Base-by-base conservation (phyloP, 495 filamentous ascomycete genomes). In the Niebla homalea region DNA sequence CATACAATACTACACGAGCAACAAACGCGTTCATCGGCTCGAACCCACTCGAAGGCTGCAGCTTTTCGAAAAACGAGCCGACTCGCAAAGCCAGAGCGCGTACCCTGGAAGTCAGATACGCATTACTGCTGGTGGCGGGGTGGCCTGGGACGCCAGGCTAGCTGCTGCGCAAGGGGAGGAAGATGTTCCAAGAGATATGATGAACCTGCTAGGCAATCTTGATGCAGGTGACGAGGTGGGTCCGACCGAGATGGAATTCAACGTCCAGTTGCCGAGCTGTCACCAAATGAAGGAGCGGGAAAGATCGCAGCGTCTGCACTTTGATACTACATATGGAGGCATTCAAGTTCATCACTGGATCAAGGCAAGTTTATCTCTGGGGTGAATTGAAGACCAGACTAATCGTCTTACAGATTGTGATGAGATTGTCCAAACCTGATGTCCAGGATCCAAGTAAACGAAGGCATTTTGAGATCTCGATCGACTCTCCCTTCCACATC, bases 341-440 rank as follows among this genome's bases (percentile, higher is more conserved):
- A 94, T 94, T 38, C 87, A 94, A 59, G 89, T 98, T 43, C 88
- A 89, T 58, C 92, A 98, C 62, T 97, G 93, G 92, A 96, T 98
- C 60, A 98, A 98, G 80, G 92, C 93, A 77, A 44, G 73, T 56
- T 11, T 19, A n/a, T 32, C 14, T 29, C 2, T 32, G 29, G 4
- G 29, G 14, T 32, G 29, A 32, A 1, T 32, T 32, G 29, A 7
- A 1, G 29, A 32, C 29, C 10, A 32, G 29, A 12, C 57, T 62
- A 56, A 73, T n/a, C 23, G 35, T 21, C 19, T 55, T 21, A 11
- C 53, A 98, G 92, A 92, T 98, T 58, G 87, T 98, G 46, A 85
- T 98, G 78, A 88, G 92, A 48, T 83, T 98, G 35, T 95, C 89
- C 19, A 89, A 88, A 57, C 68, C 83, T 4, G 92, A 98, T 59